Evolutionary conservation across 345 rosid genomes (phyloP).

Genomic region (Bruguiera sexangula): DNA sequence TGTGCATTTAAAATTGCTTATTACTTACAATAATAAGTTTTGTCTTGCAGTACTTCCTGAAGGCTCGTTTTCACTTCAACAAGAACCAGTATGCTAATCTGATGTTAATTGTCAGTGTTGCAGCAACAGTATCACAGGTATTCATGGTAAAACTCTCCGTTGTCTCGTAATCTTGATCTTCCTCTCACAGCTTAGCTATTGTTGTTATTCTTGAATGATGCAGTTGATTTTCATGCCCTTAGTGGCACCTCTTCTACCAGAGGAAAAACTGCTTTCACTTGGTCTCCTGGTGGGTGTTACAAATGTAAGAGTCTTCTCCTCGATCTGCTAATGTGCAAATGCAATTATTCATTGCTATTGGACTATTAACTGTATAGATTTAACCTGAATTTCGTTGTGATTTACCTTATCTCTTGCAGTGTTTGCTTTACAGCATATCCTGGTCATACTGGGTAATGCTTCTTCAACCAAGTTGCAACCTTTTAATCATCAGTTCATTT

Average conservation of each 20-base stretch:
- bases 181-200: neutral
- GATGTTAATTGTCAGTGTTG: conserved; percentile 47
- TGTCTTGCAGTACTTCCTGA: conserved; percentile 65
- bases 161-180: neutral
- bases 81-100: conserved; percentile 77
- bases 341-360: neutral
- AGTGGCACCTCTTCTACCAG: conserved; percentile 51
- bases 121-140: conserved; percentile 69
- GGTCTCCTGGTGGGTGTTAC: conserved; percentile 50
- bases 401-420: conserved; percentile 43
- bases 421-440: conserved; percentile 57
- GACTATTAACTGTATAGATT: neutral
- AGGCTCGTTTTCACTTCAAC: conserved; percentile 85
- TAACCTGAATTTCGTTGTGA: neutral
- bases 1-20: neutral
- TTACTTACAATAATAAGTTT: neutral
- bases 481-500: neutral
- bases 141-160: neutral
- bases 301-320: conserved; percentile 34
- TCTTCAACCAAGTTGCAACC: conserved; percentile 6
- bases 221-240: conserved; percentile 75
- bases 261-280: conserved; percentile 62
- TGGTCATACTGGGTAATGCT: conserved; percentile 78
- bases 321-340: neutral
- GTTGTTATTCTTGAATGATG: conserved; percentile 14